Conservation (phyloP, 1,284 basidiomycete species). For the Naganishia albida region DNA sequence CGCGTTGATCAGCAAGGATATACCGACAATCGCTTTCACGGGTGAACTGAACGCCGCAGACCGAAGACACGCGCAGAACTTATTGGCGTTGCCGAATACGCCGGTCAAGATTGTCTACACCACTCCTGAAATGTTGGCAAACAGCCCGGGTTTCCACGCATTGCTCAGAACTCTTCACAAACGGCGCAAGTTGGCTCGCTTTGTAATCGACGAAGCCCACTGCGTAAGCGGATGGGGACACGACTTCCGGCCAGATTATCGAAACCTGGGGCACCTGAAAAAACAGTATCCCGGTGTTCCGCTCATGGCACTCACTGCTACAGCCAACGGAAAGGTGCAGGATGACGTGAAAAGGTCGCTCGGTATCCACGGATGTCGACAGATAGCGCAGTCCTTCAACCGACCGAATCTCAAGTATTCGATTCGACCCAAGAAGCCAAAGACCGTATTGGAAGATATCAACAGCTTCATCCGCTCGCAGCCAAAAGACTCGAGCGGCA, state of each 20-base stretch:
- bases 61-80: constrained; percentile 56
- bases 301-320: constrained; percentile 95
- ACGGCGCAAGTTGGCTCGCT: constrained; percentile 70
- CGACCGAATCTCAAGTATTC: constrained; percentile 83
- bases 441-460: constrained; percentile 65
- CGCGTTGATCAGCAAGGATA: constrained; percentile 64
- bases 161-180: constrained; percentile 65
- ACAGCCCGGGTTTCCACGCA: constrained; percentile 60
- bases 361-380: constrained; percentile 23
- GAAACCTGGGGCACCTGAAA: constrained; percentile 68
- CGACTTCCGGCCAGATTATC: constrained; percentile 58
- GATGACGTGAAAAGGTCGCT: constrained; percentile 65
- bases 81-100: constrained; percentile 53
- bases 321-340: constrained; percentile 75
- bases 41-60: constrained; percentile 59
- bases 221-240: constrained; percentile 67
- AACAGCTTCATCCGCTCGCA: constrained; percentile 65
- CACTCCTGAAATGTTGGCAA: constrained; percentile 85
- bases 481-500: constrained; percentile 65
- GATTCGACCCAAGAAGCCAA: constrained; percentile 68
- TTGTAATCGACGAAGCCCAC: constrained; percentile 96
- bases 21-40: constrained; percentile 74
- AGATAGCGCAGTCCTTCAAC: constrained; percentile 77
- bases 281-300: constrained; percentile 74
- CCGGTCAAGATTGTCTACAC: constrained; percentile 73